Evolutionary conservation across 2,329 filamentous ascomycete species (phyloP).

Genomic region (Penicillium hordei): DNA sequence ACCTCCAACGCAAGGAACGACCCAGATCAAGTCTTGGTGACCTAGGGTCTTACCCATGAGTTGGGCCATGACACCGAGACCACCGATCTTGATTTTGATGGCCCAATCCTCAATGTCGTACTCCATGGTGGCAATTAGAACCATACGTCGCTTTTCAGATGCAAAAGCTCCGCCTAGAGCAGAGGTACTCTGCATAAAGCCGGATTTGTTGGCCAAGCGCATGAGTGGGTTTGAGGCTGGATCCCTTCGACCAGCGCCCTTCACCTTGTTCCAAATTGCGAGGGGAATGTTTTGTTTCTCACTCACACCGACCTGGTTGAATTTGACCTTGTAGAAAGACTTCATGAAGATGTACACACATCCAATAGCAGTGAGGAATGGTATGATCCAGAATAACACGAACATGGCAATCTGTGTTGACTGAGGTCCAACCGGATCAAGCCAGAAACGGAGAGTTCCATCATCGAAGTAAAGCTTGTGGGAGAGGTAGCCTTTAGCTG

Average conservation of each 20-base stretch:
- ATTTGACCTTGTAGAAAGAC: conserved; percentile 64
- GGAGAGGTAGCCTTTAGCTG: conserved; percentile 55
- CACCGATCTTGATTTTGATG: conserved; percentile 71
- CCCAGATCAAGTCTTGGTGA: conserved; percentile 66
- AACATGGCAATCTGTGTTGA: conserved; percentile 55
- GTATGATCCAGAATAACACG: conserved; percentile 56
- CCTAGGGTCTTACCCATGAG: conserved; percentile 67
- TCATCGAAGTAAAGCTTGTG: conserved; percentile 60
- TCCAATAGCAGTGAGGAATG: conserved; percentile 50
- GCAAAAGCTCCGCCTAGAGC: conserved; percentile 32
- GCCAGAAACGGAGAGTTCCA: conserved; percentile 50
- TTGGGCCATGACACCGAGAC: conserved; percentile 69
- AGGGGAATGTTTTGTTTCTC: conserved; percentile 48
- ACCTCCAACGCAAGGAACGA: conserved; percentile 62
- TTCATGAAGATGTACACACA: conserved; percentile 60
- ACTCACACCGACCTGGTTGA: conserved; percentile 58
- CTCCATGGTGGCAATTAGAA: conserved; percentile 69
- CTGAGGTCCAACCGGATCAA: conserved; percentile 55
- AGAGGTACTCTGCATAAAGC: conserved; percentile 39
- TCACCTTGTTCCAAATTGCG: conserved; percentile 40
- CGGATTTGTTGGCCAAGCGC: conserved; percentile 37
- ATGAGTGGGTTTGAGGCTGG: conserved; percentile 36
- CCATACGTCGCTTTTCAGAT: conserved; percentile 46
- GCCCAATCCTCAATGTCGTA: conserved; percentile 70
- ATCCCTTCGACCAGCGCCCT: conserved; percentile 25